These are phyloP conservation scores for Aegle marmelos DNA, from an alignment of 345 rosid species.

Conservation along the genomic window DNA sequence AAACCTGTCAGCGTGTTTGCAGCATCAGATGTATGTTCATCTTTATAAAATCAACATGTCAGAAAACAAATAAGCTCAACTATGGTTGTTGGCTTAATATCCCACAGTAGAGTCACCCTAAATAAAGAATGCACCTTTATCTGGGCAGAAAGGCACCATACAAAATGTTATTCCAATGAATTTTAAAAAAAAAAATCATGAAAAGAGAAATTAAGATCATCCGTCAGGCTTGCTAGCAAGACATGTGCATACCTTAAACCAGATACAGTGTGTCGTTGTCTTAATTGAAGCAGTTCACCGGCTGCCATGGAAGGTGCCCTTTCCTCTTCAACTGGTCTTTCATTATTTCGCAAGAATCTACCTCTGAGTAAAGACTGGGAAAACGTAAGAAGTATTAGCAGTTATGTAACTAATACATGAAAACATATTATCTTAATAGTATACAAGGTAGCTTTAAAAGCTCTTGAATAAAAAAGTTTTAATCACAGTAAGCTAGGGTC, in stretches of 20 bases:
- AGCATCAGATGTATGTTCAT: neutral
- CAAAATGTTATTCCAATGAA: neutral
- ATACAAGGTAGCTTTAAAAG: neutral
- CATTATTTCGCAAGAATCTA: constrained; percentile 79
- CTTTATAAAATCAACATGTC: neutral
- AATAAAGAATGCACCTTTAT: neutral
- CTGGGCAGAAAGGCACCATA: neutral
- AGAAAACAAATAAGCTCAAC: neutral
- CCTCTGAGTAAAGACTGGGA: constrained; percentile 91
- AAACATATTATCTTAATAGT: constrained; percentile 4
- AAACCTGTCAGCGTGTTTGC: neutral
- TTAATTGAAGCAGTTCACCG: constrained; percentile 79
- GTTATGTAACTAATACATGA: constrained; percentile 1
- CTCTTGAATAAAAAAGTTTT: neutral
- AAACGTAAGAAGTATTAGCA: constrained; percentile 18
- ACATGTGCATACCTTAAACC: constrained; percentile 68
- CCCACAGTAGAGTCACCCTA: neutral
- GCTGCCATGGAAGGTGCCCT: constrained; percentile 81
- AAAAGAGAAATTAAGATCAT: neutral
- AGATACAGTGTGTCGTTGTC: constrained; percentile 88
- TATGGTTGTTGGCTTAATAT: neutral
- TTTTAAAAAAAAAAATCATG: neutral
- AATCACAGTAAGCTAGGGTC: neutral
- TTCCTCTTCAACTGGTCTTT: constrained; percentile 73
- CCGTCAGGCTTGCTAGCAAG: neutral